Base-by-base conservation (phyloP, 2,329 filamentous ascomycete genomes). In the Ilyonectria mors-panacis region DNA sequence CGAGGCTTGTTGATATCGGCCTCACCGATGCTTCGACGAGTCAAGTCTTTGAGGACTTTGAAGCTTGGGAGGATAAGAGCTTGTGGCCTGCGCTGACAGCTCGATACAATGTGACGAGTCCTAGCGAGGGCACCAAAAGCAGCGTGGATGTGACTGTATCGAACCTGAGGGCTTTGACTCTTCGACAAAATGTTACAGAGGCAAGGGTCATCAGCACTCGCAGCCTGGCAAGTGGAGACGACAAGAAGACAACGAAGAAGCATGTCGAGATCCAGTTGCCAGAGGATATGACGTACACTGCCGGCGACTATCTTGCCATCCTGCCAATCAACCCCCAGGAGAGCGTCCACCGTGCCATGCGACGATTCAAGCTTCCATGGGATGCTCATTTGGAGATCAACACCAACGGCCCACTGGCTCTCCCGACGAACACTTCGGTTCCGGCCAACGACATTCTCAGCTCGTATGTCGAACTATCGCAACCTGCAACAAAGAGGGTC, bases 261-360 rank as follows among this genome's bases (percentile, higher is more conserved):
- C 86, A 91, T 68, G 86, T 93, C 19, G 88, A 89, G 67, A 88
- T 94, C 33, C 86, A 88, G 67, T 83, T 95, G 1, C 92, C 93
- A 0, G 86, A 84, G 0, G 87, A 86, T 56, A 84, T 89, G 82
- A 85, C 84, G 0, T 95, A 94, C 79, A 85, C 87, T 21, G 87
- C 90, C 2, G 93, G 93, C 19, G 93, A 95, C 76, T 95, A 95
- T 76, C 85, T 95, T 1, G 91, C 91, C 0, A 84, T 94, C 3
- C 82, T 94, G 1, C 93, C 93, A 0, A 81, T 93, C 30, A 95
- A 95, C 76, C 88, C 89, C 1, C 84, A 85, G 53, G 81, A 85
- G 33, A 88, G 82, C 13, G 87, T 94, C 6, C 83, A 85, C 12
- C 85, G 91, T 12, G 91, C 87, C 0, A 88, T 94, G 80, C 83